phyloP scores from a whole-genome alignment of 495 filamentous ascomycete genomes.

The Pseudoneurospora amorphoporcata region DNA sequence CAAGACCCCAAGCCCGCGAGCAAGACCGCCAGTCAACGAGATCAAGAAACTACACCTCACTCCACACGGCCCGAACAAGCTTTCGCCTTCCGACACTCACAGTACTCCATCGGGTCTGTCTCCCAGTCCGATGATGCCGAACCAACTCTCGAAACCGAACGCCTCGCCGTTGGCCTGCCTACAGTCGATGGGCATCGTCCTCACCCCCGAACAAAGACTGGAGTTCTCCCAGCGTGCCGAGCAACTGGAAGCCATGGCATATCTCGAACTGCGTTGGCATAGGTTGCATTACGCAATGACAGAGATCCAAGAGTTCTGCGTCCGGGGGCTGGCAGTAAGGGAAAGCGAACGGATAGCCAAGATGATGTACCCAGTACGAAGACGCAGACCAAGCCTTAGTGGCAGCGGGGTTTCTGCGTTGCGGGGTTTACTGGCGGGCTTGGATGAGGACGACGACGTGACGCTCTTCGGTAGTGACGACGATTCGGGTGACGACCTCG shows the following conservation, averaged over 20 bases:
- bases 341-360: background rate
- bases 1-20: background rate
- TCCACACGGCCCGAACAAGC: background rate
- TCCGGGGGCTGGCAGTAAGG: background rate
- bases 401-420: background rate
- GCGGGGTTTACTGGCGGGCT: background rate
- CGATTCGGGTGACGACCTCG: background rate
- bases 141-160: background rate
- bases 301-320: background rate
- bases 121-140: background rate
- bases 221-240: background rate
- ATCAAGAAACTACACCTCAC: background rate
- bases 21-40: background rate
- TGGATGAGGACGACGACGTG: background rate
- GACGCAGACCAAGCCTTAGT: background rate
- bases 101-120: background rate
- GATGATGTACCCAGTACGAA: background rate
- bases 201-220: background rate
- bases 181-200: background rate
- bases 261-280: background rate
- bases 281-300: background rate
- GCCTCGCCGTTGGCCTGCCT: background rate
- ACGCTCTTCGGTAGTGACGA: background rate
- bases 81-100: background rate
- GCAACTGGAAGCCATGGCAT: background rate